Evolutionary conservation across 495 filamentous ascomycete species (phyloP).

Genomic region (Endocarpon pusillum): DNA sequence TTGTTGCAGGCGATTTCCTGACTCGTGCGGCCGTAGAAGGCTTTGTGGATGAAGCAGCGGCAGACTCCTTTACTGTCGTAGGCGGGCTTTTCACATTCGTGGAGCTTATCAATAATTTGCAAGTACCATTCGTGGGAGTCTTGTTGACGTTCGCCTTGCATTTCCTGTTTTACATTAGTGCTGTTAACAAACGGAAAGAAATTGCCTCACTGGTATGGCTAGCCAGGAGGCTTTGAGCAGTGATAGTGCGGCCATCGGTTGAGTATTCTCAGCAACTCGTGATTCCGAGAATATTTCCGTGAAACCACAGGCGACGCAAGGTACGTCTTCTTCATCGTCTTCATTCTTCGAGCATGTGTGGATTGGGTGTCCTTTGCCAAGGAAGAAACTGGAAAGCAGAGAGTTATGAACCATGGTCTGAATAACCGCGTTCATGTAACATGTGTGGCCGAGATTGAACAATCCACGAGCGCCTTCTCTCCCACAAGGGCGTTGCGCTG

Average conservation of each 20-base stretch:
- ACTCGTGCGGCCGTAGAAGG: slow-evolving; percentile 80
- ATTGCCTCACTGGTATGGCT: no score
- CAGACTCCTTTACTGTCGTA: slow-evolving; percentile 46
- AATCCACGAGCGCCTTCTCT: slow-evolving; percentile 57
- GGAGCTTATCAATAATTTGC: slow-evolving; percentile 75
- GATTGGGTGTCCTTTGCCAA: slow-evolving; percentile 64
- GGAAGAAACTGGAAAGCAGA: slow-evolving; percentile 67
- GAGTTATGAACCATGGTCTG: slow-evolving; percentile 83
- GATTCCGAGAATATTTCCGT: slow-evolving; percentile 87
- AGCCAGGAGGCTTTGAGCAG: slow-evolving; percentile 70
- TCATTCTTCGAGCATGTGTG: slow-evolving; percentile 55
- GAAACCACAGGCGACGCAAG: slow-evolving; percentile 75
- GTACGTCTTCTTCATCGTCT: slow-evolving; percentile 31
- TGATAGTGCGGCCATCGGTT: slow-evolving; percentile 67
- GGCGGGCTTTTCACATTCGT: slow-evolving; percentile 27
- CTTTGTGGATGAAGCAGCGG: slow-evolving; percentile 74
- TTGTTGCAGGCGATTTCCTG: slow-evolving; percentile 72
- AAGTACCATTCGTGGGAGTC: slow-evolving; percentile 93
- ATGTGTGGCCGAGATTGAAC: slow-evolving; percentile 85
- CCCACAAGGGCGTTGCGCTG: slow-evolving; percentile 25
- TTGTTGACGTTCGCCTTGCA: slow-evolving; percentile 83
- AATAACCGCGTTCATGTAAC: slow-evolving; percentile 82
- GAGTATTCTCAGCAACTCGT: slow-evolving; percentile 60
- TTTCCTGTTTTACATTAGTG: slow-evolving; percentile 39
- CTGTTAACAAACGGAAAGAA: background rate